Percentiles rank a stretch among this genome's conserved stretches.
These are phyloP conservation scores for Epichloe gansuensis DNA, from an alignment of 2,329 filamentous ascomycete species.

Conservation along the genomic window DNA sequence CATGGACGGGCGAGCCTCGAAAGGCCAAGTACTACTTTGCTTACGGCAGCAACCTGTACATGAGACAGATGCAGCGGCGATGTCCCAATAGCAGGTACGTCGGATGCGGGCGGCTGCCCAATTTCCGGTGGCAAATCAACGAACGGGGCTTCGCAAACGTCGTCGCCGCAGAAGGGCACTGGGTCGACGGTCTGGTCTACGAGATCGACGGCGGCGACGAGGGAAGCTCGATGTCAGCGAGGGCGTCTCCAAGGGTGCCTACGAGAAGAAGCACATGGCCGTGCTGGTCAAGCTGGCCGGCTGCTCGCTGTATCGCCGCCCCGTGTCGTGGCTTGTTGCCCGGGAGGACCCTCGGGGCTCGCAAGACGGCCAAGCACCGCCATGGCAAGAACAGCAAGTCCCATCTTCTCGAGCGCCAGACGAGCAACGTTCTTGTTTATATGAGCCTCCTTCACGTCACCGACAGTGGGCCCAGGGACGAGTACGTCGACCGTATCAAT, in stretches of 20 bases:
- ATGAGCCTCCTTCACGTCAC: conserved; percentile 20
- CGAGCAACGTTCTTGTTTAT: conserved; percentile 27
- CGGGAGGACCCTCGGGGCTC: conserved; percentile 20
- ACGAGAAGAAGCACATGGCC: conserved; percentile 23
- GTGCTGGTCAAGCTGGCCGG: conserved; percentile 22
- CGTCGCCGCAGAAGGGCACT: conserved; percentile 18
- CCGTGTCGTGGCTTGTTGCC: conserved; percentile 26
- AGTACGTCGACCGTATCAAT: conserved; percentile 30
- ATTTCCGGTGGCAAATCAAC: conserved; percentile 35
- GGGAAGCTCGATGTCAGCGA: conserved; percentile 27
- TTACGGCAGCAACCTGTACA: conserved; percentile 33
- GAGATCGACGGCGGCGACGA: conserved; percentile 26
- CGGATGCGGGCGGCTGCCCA: conserved; percentile 25
- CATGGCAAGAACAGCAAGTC: neutral
- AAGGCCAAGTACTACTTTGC: conserved; percentile 29
- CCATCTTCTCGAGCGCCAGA: neutral
- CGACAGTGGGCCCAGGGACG: conserved; percentile 24
- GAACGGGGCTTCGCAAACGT: conserved; percentile 35
- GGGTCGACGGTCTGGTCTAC: conserved; percentile 31
- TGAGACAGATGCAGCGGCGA: conserved; percentile 31
- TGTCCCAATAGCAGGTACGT: conserved; percentile 30
- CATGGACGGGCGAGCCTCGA: neutral
- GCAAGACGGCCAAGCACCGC: conserved; percentile 10
- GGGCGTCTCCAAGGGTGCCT: conserved; percentile 27
- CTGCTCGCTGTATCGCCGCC: conserved; percentile 22